Evolutionary conservation across 441 rosid species (phyloP).

Genomic region (Jatropha podagrica): DNA sequence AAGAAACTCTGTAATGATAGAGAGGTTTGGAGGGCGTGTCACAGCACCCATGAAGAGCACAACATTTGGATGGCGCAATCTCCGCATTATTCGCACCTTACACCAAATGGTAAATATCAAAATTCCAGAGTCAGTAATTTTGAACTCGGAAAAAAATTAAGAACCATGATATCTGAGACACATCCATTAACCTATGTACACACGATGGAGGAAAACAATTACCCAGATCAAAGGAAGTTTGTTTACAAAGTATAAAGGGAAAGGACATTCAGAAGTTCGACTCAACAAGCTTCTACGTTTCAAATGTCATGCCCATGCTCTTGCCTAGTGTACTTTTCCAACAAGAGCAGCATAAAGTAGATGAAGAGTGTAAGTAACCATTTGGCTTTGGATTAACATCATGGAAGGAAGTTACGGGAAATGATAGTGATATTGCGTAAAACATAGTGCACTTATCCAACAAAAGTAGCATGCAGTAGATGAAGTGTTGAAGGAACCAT

Average conservation of each 20-base stretch:
- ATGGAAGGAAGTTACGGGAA: background rate
- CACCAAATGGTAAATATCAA: conserved; percentile 21
- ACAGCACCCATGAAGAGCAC: conserved; percentile 98
- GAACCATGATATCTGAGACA: background rate
- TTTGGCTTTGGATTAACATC: background rate
- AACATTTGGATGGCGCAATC: conserved; percentile 97
- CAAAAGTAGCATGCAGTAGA: background rate
- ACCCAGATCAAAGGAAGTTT: background rate
- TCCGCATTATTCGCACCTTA: conserved; percentile 96
- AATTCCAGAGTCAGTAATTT: conserved; percentile 12
- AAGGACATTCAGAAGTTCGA: background rate
- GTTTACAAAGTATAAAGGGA: background rate
- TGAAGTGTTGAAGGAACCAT: background rate
- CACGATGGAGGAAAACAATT: background rate
- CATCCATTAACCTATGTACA: background rate
- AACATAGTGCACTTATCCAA: background rate
- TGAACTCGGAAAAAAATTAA: background rate
- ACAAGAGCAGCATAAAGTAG: background rate
- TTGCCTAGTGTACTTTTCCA: background rate
- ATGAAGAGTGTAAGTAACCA: background rate
- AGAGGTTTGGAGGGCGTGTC: conserved; percentile 96
- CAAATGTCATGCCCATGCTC: background rate
- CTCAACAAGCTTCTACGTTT: background rate
- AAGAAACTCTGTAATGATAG: conserved; percentile 91
- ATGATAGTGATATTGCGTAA: background rate